Percentiles rank a stretch among this genome's conserved stretches.
Evolutionary conservation across 106 monocot genomes (phyloP).

Genomic region (Iris macrosiphon): DNA sequence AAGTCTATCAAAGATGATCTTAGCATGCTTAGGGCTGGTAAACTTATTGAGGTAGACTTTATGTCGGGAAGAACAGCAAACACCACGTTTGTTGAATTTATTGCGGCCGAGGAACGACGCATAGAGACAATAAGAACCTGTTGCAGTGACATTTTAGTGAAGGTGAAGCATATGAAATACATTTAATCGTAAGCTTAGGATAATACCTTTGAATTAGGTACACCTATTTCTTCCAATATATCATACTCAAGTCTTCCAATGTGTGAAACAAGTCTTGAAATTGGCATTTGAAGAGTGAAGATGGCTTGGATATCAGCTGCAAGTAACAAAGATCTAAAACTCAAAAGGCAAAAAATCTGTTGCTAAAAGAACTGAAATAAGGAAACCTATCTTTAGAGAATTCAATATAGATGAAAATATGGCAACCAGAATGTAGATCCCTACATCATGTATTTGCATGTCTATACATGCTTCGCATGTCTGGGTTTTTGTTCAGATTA

Average conservation of each 20-base stretch:
- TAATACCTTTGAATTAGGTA: conserved; percentile 56
- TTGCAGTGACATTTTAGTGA: neutral
- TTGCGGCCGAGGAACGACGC: conserved; percentile 23
- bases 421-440: no score
- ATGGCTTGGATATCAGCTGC: conserved; percentile 67
- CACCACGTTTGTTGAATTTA: conserved; percentile 42
- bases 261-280: conserved; percentile 24
- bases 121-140: conserved; percentile 69
- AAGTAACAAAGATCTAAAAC: conserved; percentile 3
- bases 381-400: no score
- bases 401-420: no score
- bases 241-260: conserved; percentile 44
- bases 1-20: conserved; percentile 65
- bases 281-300: conserved; percentile 42
- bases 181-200: neutral
- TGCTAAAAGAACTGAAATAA: neutral
- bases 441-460: no score
- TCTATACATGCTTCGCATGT: no score
- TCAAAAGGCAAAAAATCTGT: neutral
- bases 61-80: conserved; percentile 56
- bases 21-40: conserved; percentile 49
- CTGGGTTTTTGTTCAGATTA: no score
- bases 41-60: conserved; percentile 32
- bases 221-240: conserved; percentile 64
- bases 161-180: neutral